phyloP scores from a whole-genome alignment of 768 basidiomycete genomes.

The Serendipita vermifera region DNA sequence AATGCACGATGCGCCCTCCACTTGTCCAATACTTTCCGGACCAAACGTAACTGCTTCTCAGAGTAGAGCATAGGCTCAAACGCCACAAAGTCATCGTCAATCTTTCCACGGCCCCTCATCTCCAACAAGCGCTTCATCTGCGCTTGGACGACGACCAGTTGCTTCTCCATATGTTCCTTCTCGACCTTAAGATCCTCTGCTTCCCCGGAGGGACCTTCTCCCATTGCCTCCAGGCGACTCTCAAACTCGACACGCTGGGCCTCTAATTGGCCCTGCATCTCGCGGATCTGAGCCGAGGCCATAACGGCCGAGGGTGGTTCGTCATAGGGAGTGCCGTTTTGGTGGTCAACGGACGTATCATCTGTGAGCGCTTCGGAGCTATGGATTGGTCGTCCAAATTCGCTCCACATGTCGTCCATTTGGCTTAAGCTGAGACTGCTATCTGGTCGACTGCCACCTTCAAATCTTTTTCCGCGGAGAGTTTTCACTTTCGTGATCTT shows the following conservation, averaged over 20 bases:
- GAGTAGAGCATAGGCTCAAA: constrained; percentile 77
- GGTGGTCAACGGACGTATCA: constrained; percentile 63
- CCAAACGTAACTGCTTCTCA: constrained; percentile 67
- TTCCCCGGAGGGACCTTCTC: constrained; percentile 41
- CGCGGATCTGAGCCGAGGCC: constrained; percentile 19
- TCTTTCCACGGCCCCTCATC: constrained; percentile 64
- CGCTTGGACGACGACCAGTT: constrained; percentile 61
- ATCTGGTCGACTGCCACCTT: constrained; percentile 71
- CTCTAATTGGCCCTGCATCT: constrained; percentile 60
- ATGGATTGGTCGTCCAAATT: constrained; percentile 61
- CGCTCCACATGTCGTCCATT: constrained; percentile 81
- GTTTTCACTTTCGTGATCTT: constrained; percentile 88
- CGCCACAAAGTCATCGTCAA: constrained; percentile 43
- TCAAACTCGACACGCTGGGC: constrained; percentile 37
- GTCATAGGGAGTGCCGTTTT: constrained; percentile 49
- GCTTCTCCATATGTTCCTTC: constrained; percentile 87
- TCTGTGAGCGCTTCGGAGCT: constrained; percentile 65
- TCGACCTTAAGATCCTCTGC: constrained; percentile 79
- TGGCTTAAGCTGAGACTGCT: constrained; percentile 63
- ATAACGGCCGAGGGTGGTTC: constrained; percentile 45
- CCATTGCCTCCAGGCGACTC: constrained; percentile 45
- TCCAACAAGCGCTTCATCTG: constrained; percentile 76
- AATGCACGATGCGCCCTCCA: constrained; percentile 81
- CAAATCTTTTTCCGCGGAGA: constrained; percentile 38
- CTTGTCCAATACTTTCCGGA: constrained; percentile 66